Base-by-base conservation (phyloP, 169 alveolate species). In the Plasmodium cynomolgi region DNA sequence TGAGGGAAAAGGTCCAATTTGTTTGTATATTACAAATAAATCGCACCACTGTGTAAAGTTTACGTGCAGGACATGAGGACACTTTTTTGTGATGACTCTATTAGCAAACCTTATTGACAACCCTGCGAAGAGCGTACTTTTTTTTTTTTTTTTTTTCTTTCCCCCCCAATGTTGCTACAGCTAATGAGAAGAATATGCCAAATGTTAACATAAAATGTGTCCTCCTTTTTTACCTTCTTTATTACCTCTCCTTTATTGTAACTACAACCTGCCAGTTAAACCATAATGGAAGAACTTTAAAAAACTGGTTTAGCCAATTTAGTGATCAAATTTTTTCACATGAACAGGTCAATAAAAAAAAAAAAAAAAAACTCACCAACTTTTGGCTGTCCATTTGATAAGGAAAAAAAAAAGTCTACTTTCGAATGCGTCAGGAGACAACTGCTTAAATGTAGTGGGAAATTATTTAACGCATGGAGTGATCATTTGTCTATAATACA, bases 381-480 rank as follows among this genome's bases (percentile, higher is more conserved):
- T 29, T 50, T 39, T 47, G 50, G 56, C 7, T 85, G 85, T 62
- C 58, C 83, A 20, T 90, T 90, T 79, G 72, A 20, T 1, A 58
- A 44, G 44, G 33, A 74, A 85, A 44, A 50, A 75, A 77, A 77
- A 75, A 50, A 50, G 50, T 39, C 82, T 62, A 90, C 94, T 41
- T 90, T 90, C 82, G 91, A 79, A 23, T 90, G 94, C 17, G 74
- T 90, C 81, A 90, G 74, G 72, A 80, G 83, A 80, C 15, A 79
- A 33, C 33, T 56, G 62, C 37, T 90, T 79, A 90, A 90, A 62
- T 34, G 50, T 9, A 90, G 94, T 80, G 83, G 72, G 33, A 80
- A 80, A n/a, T 90, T 90, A 58, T 90, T 90, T 90, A 33, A 68
- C 82, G 20, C 73, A 41, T 90, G 94, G 94, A 56, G 91, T 33